Base-by-base conservation (phyloP, 2,329 filamentous ascomycete genomes). In the Penicillium sp. region DNA sequence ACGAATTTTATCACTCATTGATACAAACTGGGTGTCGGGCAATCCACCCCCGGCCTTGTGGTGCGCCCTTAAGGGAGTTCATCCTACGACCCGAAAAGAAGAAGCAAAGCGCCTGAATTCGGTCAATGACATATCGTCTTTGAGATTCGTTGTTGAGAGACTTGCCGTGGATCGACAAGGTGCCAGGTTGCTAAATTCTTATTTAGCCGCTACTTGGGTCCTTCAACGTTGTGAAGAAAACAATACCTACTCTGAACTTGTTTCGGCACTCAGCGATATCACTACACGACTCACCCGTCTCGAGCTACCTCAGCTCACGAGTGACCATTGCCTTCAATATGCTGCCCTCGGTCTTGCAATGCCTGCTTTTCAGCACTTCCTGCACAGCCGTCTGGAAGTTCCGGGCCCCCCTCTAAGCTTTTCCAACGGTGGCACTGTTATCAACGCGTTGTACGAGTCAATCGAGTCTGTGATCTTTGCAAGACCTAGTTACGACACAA, bases 261-360 rank as follows among this genome's bases (percentile, higher is more conserved):
- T 75, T 15, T 66, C 66, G 5, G 59, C 66, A 3, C 56, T 78
- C 34, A 71, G 71, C 58, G 73, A 71, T 17, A 62, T 75, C 28
- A 54, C 69, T 38, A 63, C 62, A 48, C 72, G 75, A 56, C 55
- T 74, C 37, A 53, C 66, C 15, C 65, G 54, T 20, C 51, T 73
- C 10, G 37, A 57, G 4, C 57, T 65, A 2, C 42, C 43, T 12
- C 37, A 20, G 10, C 35, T 70, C 5, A 58, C 52, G 4, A 2
- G 42, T 49, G 14, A 15, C 57, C 1, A 25, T 71, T 73, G 72
- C 0, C 71, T 78, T 55, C 61, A 60, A 22, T 73, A 73, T 62
- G 71, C 76, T 15, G 69, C 65, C 17, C 62, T 70, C n/a, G 62
- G 65, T 35, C 67, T 75, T 38, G 73, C 70, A 7, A 47, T 64